A percentile compares a stretch with the other conserved stretches of the same genome.
phyloP scores from a whole-genome alignment of 768 basidiomycete species.

The Tulasnella calospora region DNA sequence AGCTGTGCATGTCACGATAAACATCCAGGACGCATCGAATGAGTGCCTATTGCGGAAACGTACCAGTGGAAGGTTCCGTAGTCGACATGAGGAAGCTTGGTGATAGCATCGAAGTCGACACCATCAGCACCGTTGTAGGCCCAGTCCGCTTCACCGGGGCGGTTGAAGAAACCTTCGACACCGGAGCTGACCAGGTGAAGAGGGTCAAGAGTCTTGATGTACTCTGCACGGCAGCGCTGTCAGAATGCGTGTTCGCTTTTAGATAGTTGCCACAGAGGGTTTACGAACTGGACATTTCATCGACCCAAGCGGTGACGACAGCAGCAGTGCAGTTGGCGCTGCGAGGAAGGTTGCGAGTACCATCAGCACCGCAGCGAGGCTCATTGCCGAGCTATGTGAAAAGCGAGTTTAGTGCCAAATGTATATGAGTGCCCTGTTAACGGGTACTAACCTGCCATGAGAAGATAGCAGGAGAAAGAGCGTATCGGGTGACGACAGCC shows the following conservation, averaged over 20 bases:
- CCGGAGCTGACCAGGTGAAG: conserved; percentile 31
- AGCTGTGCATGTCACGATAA: not conserved
- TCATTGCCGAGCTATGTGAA: conserved; percentile 18
- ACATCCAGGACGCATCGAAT: not conserved
- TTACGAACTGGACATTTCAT: conserved; percentile 24
- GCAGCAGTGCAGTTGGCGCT: conserved; percentile 27
- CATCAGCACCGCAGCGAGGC: conserved; percentile 29
- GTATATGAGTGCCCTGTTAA: not conserved
- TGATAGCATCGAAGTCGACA: conserved; percentile 26
- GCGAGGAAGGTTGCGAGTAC: conserved; percentile 30
- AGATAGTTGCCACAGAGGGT: too few species aligned
- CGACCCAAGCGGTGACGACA: conserved; percentile 28
- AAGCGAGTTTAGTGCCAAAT: not conserved
- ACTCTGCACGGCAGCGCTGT: not conserved
- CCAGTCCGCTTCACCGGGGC: conserved; percentile 11
- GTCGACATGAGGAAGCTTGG: conserved; percentile 22
- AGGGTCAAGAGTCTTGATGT: conserved; percentile 30
- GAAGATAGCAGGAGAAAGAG: conserved; percentile 25
- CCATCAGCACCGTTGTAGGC: conserved; percentile 28
- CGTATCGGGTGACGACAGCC: conserved; percentile 28
- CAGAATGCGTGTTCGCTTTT: too few species aligned
- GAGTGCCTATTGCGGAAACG: not conserved
- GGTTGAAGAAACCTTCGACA: conserved; percentile 30
- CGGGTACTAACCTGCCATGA: conserved; percentile 25
- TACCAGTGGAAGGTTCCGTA: conserved; percentile 30